Evolutionary conservation across 345 rosid species (phyloP), one percentile per base, ranked within the genome.

Genomic region (Lepidium aucheri): DNA sequence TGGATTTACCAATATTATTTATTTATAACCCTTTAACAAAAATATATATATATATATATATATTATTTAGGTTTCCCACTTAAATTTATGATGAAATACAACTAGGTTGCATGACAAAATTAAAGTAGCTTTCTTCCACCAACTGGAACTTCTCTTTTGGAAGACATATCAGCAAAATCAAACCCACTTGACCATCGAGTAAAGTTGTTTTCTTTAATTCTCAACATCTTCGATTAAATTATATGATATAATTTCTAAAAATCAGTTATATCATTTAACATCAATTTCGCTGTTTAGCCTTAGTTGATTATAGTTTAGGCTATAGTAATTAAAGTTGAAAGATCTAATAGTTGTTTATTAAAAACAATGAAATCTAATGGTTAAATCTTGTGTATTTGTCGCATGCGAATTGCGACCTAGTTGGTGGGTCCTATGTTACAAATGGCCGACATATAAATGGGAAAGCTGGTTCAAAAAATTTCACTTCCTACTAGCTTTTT

Each of bases 11-110:
- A 56, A 63, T 58, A 59, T 14, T 6, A 53, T n/a, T n/a, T n/a
- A n/a, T n/a, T n/a, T n/a, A n/a, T n/a, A n/a, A n/a, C n/a, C n/a
- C n/a, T n/a, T n/a, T n/a, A n/a, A n/a, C n/a, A n/a, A n/a, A n/a
- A n/a, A n/a, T n/a, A n/a, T n/a, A n/a, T n/a, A n/a, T n/a, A n/a
- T n/a, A n/a, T n/a, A n/a, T n/a, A n/a, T n/a, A n/a, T n/a, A n/a
- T n/a, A n/a, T n/a, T n/a, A n/a, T 22, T 56, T 53, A 47, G 65
- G 60, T 72, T 24, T 64, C 70, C 76, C 70, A 64, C 76, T 56
- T 15, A 49, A 47, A 7, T 18, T 43, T 18, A 63, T 71, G 18
- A 47, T 71, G 52, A 63, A 3, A 18, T 39, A 63, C 64, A 54
- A 71, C 68, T 54, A 54, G 30, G 51, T 71, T 71, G 65, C 74